Base-by-base conservation (phyloP, 306 rosid genomes). In the Hippophae tibetana region DNA sequence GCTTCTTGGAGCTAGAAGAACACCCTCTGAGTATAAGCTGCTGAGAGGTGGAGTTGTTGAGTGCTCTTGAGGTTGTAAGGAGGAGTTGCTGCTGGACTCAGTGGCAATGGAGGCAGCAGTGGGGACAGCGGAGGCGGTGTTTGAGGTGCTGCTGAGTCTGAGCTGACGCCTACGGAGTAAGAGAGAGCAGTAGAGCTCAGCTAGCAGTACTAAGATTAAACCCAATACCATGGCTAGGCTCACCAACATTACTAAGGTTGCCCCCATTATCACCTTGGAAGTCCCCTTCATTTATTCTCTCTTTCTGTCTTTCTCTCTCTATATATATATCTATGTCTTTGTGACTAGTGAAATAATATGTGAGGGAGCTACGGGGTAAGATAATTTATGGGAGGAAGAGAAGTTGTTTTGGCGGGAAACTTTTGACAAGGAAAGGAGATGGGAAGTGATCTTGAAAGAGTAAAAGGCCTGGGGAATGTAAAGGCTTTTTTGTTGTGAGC, bases 161-260 rank as follows among this genome's bases (percentile, higher is more conserved):
- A 53, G 82, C 62, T 71, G 78, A 68, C 95, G 96, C 47, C 95
- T 83, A 45, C 84, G 84, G 78, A 82, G 84, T 50, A 92, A 72
- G 66, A 92, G 94, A 62, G 99, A 88, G 43, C 99, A 92, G 74
- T 88, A 92, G 78, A 92, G 95, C 75, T 92, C 94, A 8, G 86
- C 93, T 0, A 92, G 80, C 40, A 92, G 84, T 7, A 88, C 94
- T 1, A 92, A 53, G 47, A 92, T 86, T 47, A 92, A 89, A 44
- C 82, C 94, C 6, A 92, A 72, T 14, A 92, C 93, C 54, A 88
- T 56, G 57, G 90, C 96, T 58, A 92, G 96, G 78, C 67, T 78
- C 23, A 83, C 84, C 63, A 88, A 86, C 93, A 86, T 83, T 25
- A 80, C 87, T 58, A 92, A 78, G 51, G 96, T 88, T 45, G 93